Conservation (phyloP, 1,284 basidiomycete species). For the Ceratobasidium sp. region DNA sequence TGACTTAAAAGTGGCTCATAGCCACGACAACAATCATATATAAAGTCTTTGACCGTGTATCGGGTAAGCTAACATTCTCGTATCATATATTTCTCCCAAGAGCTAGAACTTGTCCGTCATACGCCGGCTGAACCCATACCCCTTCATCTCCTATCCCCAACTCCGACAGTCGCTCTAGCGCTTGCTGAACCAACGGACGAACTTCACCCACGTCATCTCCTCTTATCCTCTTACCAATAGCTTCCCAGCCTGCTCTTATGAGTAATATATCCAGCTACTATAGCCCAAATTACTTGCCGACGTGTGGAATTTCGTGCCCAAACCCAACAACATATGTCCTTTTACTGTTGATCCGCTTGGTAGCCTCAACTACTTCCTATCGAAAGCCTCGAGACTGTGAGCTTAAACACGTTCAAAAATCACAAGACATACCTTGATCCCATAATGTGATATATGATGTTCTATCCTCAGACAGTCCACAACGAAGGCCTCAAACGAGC, state of each 20-base stretch:
- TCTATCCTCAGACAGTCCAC: conserved; percentile 76
- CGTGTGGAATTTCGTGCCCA: conserved; percentile 75
- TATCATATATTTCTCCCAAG: not conserved
- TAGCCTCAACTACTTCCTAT: conserved; percentile 64
- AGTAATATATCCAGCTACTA: not conserved
- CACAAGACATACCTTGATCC: conserved; percentile 60
- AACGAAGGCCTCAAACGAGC: conserved; percentile 63
- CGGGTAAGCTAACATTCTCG: too few relatives aligned
- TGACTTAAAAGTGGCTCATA: not conserved
- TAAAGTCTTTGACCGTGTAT: too few relatives aligned
- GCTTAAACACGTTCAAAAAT: not conserved
- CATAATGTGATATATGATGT: conserved; percentile 78
- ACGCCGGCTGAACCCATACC: conserved; percentile 76
- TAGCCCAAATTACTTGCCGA: conserved; percentile 50
- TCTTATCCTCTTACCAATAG: conserved; percentile 66
- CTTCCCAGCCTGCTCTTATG: conserved; percentile 64
- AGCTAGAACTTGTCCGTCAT: conserved; percentile 73
- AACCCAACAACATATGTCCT: conserved; percentile 81
- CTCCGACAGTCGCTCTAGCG: conserved; percentile 59
- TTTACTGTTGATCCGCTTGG: conserved; percentile 67
- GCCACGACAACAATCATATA: not conserved
- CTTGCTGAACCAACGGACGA: conserved; percentile 58
- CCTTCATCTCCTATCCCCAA: conserved; percentile 55
- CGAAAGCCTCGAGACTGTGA: not conserved
- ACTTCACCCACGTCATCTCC: conserved; percentile 56